These are phyloP conservation scores for Epichloe coenophiala DNA, from an alignment of 2,329 filamentous ascomycete species.

Conservation along the genomic window DNA sequence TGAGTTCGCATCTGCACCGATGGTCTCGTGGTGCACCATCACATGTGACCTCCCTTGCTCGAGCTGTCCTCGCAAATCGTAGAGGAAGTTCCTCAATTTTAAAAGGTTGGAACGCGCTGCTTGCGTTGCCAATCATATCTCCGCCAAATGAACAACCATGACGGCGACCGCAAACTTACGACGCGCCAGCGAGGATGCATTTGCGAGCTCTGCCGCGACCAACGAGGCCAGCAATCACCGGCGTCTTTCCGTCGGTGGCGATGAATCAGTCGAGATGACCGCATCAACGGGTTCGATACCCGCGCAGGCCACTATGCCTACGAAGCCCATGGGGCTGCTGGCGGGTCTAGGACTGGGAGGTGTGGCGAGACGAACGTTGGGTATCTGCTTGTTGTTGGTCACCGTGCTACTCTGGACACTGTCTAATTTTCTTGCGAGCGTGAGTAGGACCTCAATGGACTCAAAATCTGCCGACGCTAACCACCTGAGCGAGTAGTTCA, in stretches of 20 bases:
- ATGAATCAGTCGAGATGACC: conserved; percentile 12
- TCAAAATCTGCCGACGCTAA: not conserved
- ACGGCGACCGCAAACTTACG: conserved; percentile 1
- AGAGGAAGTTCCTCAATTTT: not conserved
- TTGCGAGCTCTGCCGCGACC: not conserved
- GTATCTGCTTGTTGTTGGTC: conserved; percentile 62
- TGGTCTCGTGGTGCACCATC: conserved; percentile 1
- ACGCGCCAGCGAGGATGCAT: conserved; percentile 2
- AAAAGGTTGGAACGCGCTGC: not conserved
- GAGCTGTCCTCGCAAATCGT: not conserved
- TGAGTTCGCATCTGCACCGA: not conserved
- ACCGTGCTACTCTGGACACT: conserved; percentile 88
- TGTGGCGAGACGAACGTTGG: conserved; percentile 56
- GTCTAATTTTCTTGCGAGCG: conserved; percentile 88
- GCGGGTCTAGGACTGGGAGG: conserved; percentile 30
- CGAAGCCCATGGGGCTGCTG: conserved; percentile 13
- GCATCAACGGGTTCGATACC: conserved; percentile 10
- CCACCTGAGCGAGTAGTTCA: conserved; percentile 42
- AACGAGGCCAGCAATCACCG: not conserved
- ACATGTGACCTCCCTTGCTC: conserved; percentile 3
- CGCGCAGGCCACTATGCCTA: not conserved
- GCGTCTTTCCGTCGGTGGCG: conserved; percentile 2
- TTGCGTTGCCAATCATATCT: not conserved
- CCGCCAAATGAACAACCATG: conserved; percentile 1
- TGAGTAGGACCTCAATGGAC: not conserved